A percentile compares a stretch with the other conserved stretches of the same genome.
These are phyloP conservation scores for Komagataella pseudopastoris DNA, from an alignment of 805 yeast species.

Conservation along the genomic window DNA sequence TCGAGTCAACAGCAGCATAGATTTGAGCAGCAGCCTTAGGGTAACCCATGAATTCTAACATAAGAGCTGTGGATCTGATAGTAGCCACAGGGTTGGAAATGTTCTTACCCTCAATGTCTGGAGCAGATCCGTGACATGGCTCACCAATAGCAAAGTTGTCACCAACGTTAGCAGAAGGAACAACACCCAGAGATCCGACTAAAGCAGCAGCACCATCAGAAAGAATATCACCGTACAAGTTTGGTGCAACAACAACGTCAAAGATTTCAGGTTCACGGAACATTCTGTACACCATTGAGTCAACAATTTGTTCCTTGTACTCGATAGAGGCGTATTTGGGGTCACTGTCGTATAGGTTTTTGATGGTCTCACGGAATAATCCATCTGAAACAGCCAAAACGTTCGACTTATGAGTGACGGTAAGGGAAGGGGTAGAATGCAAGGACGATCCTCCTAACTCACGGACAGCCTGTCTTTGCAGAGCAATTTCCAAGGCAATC, in stretches of 20 bases:
- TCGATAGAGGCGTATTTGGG: conserved; percentile 46
- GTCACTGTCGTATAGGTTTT: conserved; percentile 43
- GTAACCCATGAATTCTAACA: conserved; percentile 95
- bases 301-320: conserved; percentile 93
- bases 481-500: conserved; percentile 86
- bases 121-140: conserved; percentile 99
- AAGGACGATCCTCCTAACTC: conserved; percentile 43
- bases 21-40: conserved; percentile 82
- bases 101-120: conserved; percentile 94
- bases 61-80: conserved; percentile 91
- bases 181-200: conserved; percentile 95
- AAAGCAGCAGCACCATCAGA: conserved; percentile 98
- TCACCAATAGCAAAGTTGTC: conserved; percentile 94
- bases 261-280: conserved; percentile 96
- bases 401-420: conserved; percentile 94
- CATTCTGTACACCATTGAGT: conserved; percentile 98
- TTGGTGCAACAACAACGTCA: conserved; percentile 97
- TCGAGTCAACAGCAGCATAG: conserved; percentile 89
- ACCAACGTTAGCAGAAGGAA: conserved; percentile 97
- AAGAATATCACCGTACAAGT: conserved; percentile 92
- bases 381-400: conserved; percentile 91
- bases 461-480: conserved; percentile 76
- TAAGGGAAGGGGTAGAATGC: conserved; percentile 48
- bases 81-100: conserved; percentile 96
- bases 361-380: conserved; percentile 81